A percentile compares a stretch with the other conserved stretches of the same genome.
phyloP scores from a whole-genome alignment of 2,329 filamentous ascomycete genomes.

The Pseudogymnoascus sp. region DNA sequence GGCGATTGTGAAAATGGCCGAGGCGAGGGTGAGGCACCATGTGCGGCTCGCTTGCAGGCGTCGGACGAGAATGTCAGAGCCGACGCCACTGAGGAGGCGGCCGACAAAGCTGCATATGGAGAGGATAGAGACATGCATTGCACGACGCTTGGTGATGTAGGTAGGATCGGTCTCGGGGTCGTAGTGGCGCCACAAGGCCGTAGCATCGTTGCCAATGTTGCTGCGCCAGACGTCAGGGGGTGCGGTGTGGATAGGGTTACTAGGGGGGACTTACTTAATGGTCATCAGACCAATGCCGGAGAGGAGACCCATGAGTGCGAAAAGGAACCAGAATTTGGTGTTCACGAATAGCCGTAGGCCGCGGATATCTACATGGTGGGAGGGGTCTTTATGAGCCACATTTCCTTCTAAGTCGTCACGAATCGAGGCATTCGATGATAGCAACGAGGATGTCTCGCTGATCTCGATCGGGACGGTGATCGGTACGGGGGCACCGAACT shows the following conservation, averaged over 20 bases:
- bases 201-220: slow-evolving; percentile 88
- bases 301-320: slow-evolving; percentile 78
- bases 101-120: slow-evolving; percentile 81
- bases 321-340: slow-evolving; percentile 85
- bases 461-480: slow-evolving; percentile 32
- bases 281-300: slow-evolving; percentile 96
- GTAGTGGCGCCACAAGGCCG: slow-evolving; percentile 81
- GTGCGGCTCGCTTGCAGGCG: slow-evolving; percentile 70
- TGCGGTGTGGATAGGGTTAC: neutral
- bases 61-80: slow-evolving; percentile 84
- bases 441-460: slow-evolving; percentile 74
- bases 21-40: slow-evolving; percentile 81
- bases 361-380: slow-evolving; percentile 82
- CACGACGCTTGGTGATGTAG: slow-evolving; percentile 73
- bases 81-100: slow-evolving; percentile 72
- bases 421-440: slow-evolving; percentile 51
- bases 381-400: slow-evolving; percentile 61
- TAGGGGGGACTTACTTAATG: slow-evolving; percentile 67
- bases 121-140: slow-evolving; percentile 90
- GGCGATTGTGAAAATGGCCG: slow-evolving; percentile 67
- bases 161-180: slow-evolving; percentile 63
- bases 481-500: slow-evolving; percentile 24
- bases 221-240: slow-evolving; percentile 36
- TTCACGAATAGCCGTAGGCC: slow-evolving; percentile 65
- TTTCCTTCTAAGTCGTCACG: slow-evolving; percentile 34